Percentiles rank a stretch among this genome's conserved stretches.
These are phyloP conservation scores for Flaveria ramosissima DNA, from an alignment of 129 eudicot genomes.

Conservation along the genomic window DNA sequence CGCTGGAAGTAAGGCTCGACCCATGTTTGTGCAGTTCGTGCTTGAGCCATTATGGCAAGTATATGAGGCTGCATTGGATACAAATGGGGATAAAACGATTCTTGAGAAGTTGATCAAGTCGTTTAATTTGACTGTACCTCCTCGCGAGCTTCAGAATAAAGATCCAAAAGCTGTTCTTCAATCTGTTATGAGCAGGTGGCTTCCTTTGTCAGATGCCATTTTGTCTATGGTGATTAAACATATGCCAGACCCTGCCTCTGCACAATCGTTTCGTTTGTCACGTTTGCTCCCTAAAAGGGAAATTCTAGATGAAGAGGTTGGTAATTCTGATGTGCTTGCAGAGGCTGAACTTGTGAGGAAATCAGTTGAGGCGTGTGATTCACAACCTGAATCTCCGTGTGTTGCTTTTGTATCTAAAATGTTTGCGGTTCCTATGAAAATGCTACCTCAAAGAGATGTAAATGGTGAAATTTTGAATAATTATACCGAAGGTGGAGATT, in stretches of 20 bases:
- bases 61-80: constrained; percentile 63
- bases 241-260: constrained; percentile 76
- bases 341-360: constrained; percentile 80
- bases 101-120: constrained; percentile 69
- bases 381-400: constrained; percentile 65
- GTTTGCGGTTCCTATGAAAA: constrained; percentile 86
- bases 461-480: constrained; percentile 56
- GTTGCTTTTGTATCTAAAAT: constrained; percentile 92
- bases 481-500: constrained; percentile 49
- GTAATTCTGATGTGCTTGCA: constrained; percentile 52
- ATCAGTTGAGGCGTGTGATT: constrained; percentile 86
- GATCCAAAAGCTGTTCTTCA: constrained; percentile 86
- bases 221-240: constrained; percentile 81
- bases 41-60: constrained; percentile 93
- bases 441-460: constrained; percentile 69
- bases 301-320: constrained; percentile 32
- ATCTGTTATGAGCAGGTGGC: constrained; percentile 88
- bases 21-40: constrained; percentile 87
- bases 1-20: constrained; percentile 62
- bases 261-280: constrained; percentile 71
- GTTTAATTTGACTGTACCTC: constrained; percentile 69
- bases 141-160: constrained; percentile 78
- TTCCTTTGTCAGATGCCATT: constrained; percentile 82
- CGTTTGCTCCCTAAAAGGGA: constrained; percentile 93
- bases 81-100: constrained; percentile 61